phyloP scores from a whole-genome alignment of 495 filamentous ascomycete genomes.

The Penicillium maclennaniae region DNA sequence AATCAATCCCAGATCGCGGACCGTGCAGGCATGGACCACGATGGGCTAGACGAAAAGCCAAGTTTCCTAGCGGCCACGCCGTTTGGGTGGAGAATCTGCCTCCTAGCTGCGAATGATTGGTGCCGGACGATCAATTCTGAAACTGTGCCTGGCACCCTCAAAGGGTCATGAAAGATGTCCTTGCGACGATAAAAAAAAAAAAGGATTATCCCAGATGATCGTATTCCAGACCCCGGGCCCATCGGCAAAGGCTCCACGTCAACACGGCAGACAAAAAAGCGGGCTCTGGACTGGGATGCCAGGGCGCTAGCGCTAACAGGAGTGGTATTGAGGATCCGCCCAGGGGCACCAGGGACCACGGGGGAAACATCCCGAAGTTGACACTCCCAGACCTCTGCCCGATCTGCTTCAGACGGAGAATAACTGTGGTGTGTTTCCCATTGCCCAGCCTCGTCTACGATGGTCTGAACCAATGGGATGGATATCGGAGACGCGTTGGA shows the following conservation, averaged over 20 bases:
- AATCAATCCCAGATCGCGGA: constrained; percentile 15
- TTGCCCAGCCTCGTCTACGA: constrained; percentile 14
- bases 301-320: constrained; percentile 7
- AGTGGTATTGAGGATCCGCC: constrained; percentile 18
- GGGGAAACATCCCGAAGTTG: background rate
- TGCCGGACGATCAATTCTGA: constrained; percentile 3
- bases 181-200: background rate
- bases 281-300: constrained; percentile 5
- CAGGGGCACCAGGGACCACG: constrained; percentile 1
- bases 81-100: constrained; percentile 13
- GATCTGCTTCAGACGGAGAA: constrained; percentile 11
- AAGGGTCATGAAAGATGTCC: background rate
- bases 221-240: too few relatives aligned
- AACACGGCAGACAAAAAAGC: constrained; percentile 14
- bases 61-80: constrained; percentile 21
- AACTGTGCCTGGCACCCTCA: constrained; percentile 6
- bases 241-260: background rate
- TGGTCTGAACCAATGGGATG: constrained; percentile 9
- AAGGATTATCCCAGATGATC: too few relatives aligned
- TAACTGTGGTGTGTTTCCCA: constrained; percentile 6
- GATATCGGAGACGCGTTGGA: constrained; percentile 19
- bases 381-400: background rate
- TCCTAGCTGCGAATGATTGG: constrained; percentile 12
- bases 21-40: constrained; percentile 5
- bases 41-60: constrained; percentile 22